Evolutionary conservation across 2,329 filamentous ascomycete genomes (phyloP).

Genomic region (Stachybotrys chlorohalonatus): DNA sequence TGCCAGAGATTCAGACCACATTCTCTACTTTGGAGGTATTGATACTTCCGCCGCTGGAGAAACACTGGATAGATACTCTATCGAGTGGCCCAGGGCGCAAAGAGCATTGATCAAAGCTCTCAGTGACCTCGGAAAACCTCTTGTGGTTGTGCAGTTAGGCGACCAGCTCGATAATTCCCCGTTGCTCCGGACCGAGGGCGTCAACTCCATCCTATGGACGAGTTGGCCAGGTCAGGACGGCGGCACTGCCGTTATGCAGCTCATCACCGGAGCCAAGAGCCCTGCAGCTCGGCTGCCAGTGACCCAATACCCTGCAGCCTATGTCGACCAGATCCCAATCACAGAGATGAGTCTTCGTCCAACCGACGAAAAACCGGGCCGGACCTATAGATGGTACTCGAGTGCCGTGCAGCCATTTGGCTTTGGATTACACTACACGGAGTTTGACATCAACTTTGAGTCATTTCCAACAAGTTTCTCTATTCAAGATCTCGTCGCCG

Average conservation of each 20-base stretch:
- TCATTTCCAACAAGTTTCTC: conserved; percentile 7
- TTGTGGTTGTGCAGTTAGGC: conserved; percentile 43
- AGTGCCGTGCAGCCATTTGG: conserved; percentile 44
- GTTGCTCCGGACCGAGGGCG: conserved; percentile 34
- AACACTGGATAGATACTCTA: conserved; percentile 36
- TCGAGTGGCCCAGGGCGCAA: conserved; percentile 44
- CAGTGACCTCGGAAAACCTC: conserved; percentile 32
- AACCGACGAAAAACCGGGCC: conserved; percentile 33
- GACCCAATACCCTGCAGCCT: conserved; percentile 46
- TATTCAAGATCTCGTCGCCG: conserved; percentile 25
- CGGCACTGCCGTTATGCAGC: conserved; percentile 43
- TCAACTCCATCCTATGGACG: conserved; percentile 46
- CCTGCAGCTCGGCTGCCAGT: conserved; percentile 45
- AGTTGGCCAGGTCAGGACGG: conserved; percentile 53
- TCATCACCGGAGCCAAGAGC: conserved; percentile 38
- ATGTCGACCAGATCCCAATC: conserved; percentile 39
- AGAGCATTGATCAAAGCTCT: conserved; percentile 35
- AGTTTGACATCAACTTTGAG: conserved; percentile 24
- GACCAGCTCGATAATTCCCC: conserved; percentile 42
- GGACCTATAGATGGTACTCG: conserved; percentile 52
- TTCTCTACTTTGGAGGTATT: conserved; percentile 47
- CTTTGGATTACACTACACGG: conserved; percentile 49
- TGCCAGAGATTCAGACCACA: conserved; percentile 36
- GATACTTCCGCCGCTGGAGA: conserved; percentile 44
- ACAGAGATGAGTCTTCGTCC: conserved; percentile 48